Conservation (phyloP, 2,329 filamentous ascomycete species). For the Allantophomopsis lycopodina region DNA sequence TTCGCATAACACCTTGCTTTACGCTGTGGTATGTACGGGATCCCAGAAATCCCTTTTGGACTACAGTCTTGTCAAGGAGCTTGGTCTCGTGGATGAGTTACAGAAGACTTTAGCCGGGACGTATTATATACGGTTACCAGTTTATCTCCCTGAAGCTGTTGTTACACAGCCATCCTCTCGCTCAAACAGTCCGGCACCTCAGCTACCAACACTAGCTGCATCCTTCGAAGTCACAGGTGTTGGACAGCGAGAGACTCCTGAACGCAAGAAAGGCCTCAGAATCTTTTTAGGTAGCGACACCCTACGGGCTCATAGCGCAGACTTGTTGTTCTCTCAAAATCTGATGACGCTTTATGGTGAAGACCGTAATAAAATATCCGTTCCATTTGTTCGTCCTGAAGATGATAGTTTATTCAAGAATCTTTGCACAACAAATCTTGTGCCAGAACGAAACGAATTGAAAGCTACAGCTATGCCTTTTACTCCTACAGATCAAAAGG, state of each 20-base stretch:
- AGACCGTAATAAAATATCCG: constrained; percentile 72
- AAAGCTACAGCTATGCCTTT: constrained; percentile 26
- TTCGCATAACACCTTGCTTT: constrained; percentile 77
- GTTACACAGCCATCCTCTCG: constrained; percentile 64
- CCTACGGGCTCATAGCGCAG: constrained; percentile 73
- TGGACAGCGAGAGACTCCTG: constrained; percentile 32
- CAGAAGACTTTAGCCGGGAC: constrained; percentile 50
- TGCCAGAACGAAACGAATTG: constrained; percentile 40
- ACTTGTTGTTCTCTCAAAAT: constrained; percentile 85
- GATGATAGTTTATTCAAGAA: constrained; percentile 70
- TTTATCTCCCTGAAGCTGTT: constrained; percentile 86
- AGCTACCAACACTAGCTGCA: constrained; percentile 70
- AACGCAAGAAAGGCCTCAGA: constrained; percentile 53
- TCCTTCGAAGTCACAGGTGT: constrained; percentile 61
- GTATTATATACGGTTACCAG: constrained; percentile 59
- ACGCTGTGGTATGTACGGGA: constrained; percentile 84
- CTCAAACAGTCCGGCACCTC: constrained; percentile 58
- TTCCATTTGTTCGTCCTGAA: constrained; percentile 87
- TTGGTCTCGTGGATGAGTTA: constrained; percentile 56
- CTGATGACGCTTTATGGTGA: constrained; percentile 78
- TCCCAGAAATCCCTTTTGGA: constrained; percentile 82
- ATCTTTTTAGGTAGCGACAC: constrained; percentile 86
- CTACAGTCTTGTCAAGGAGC: constrained; percentile 56
- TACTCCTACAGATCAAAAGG: constrained; percentile 13
- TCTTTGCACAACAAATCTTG: constrained; percentile 48